Percentiles rank a stretch among this genome's conserved stretches.
Evolutionary conservation across 2,329 filamentous ascomycete genomes (phyloP).

Genomic region (Ciborinia camelliae): DNA sequence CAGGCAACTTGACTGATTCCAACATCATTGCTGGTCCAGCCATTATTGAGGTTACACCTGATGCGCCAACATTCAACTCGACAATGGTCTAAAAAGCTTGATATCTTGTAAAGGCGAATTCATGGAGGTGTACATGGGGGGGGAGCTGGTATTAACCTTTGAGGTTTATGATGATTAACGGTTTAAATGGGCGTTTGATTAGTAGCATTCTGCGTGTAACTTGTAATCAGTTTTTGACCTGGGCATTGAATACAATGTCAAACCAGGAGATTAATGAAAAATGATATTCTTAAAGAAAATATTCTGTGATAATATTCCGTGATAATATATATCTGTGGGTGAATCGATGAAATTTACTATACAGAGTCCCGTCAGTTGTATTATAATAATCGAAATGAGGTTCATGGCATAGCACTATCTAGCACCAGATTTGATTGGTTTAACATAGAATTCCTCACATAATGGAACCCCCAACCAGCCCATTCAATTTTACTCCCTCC

Average conservation of each 20-base stretch:
- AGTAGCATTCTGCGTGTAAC: background rate
- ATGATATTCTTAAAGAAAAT: background rate
- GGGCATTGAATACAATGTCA: background rate
- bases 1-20: conserved; percentile 39
- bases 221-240: background rate
- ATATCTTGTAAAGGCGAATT: background rate
- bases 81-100: conserved; percentile 20
- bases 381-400: no score
- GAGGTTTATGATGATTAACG: background rate
- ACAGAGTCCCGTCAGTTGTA: no score
- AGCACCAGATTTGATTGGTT: no score
- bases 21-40: conserved; percentile 41
- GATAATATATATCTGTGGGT: no score
- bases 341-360: no score
- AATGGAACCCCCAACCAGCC: no score
- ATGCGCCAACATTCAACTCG: conserved; percentile 31
- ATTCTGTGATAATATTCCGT: background rate
- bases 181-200: background rate
- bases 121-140: no score
- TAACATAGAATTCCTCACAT: no score
- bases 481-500: no score
- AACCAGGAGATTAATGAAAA: background rate
- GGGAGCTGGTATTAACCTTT: background rate
- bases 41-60: conserved; percentile 38
- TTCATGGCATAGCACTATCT: no score